These are phyloP conservation scores for Turritis glabra DNA, from an alignment of 345 rosid genomes.

Conservation along the genomic window DNA sequence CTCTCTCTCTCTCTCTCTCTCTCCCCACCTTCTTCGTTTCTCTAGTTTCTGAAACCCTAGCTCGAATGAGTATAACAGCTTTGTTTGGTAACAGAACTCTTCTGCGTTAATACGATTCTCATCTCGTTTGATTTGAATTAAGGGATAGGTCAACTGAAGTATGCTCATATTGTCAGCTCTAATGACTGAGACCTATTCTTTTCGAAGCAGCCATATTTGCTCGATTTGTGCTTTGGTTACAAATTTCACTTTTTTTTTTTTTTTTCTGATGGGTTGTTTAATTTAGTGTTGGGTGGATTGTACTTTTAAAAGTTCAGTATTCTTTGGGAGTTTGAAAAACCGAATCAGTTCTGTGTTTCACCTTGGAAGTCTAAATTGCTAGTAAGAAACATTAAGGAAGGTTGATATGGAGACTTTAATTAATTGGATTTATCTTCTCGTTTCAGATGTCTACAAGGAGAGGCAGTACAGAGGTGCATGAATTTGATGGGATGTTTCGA, in stretches of 20 bases:
- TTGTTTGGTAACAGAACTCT: neutral
- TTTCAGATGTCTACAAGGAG: constrained; percentile 75
- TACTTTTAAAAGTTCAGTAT: neutral
- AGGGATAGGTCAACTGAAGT: neutral
- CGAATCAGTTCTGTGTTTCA: neutral
- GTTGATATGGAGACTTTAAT: neutral
- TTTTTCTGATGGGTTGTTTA: neutral
- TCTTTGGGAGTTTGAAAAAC: neutral
- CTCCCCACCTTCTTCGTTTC: no score
- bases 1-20: no score
- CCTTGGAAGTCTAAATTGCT: neutral
- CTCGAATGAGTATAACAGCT: neutral
- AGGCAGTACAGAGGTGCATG: constrained; percentile 88
- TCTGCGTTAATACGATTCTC: neutral
- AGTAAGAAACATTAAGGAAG: neutral
- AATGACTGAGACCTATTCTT: neutral
- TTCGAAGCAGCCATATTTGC: neutral
- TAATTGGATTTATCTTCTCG: neutral
- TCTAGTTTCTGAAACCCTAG: neutral
- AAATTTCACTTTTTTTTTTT: neutral
- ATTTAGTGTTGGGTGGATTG: neutral
- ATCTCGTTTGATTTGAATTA: neutral
- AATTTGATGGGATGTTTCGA: constrained; percentile 69
- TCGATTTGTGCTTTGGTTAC: neutral
- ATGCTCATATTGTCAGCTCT: neutral